These are phyloP conservation scores for Sporothrix dimorphospora DNA, from an alignment of 2,329 filamentous ascomycete species.

Conservation along the genomic window DNA sequence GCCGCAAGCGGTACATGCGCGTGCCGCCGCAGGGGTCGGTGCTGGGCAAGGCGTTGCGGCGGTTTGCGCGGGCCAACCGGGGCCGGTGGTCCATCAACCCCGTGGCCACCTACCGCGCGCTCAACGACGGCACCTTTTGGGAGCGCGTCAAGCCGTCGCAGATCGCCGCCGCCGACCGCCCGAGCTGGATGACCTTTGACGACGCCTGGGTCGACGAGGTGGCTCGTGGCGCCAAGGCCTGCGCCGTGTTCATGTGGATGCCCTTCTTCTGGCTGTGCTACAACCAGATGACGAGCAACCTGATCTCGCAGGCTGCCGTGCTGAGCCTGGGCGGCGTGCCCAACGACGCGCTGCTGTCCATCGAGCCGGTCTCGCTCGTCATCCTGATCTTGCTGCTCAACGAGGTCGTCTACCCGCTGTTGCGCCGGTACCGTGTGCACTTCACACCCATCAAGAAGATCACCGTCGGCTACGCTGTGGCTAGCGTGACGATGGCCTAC, in stretches of 20 bases:
- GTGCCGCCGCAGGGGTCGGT: constrained; percentile 62
- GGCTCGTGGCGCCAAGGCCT: constrained; percentile 68
- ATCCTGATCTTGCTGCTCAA: constrained; percentile 77
- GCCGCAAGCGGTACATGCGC: constrained; percentile 54
- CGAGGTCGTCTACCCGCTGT: constrained; percentile 67
- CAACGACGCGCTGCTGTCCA: constrained; percentile 76
- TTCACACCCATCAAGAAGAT: constrained; percentile 81
- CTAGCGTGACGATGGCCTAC: constrained; percentile 62
- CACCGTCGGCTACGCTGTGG: constrained; percentile 68
- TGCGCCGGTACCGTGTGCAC: constrained; percentile 64
- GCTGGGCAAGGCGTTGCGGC: constrained; percentile 57
- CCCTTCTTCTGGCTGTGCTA: constrained; percentile 65
- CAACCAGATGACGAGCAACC: constrained; percentile 63
- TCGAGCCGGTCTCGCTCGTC: constrained; percentile 75
- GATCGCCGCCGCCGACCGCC: constrained; percentile 27
- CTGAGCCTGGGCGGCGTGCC: constrained; percentile 72
- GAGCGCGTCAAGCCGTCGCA: constrained; percentile 32
- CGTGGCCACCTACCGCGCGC: constrained; percentile 23
- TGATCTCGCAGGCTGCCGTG: constrained; percentile 66
- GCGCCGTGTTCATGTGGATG: constrained; percentile 72
- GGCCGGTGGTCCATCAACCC: constrained; percentile 31
- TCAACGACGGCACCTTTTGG: constrained; percentile 34
- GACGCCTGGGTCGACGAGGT: constrained; percentile 84
- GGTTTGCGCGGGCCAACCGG: constrained; percentile 40
- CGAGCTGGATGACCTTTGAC: constrained; percentile 62